Conservation (phyloP, 805 yeast species). For the Clavispora vitiphila region DNA sequence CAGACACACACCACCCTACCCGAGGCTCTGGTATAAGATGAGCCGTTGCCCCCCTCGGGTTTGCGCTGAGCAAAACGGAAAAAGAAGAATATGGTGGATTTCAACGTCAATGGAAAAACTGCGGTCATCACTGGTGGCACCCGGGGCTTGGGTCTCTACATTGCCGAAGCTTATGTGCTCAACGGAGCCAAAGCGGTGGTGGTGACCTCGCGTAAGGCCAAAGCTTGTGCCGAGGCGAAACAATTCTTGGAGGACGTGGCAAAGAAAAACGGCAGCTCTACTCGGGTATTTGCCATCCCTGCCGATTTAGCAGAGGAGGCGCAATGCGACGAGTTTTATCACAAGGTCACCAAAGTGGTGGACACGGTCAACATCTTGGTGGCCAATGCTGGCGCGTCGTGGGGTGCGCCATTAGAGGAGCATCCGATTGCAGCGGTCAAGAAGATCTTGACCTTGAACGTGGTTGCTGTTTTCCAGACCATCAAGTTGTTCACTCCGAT, state of each 20-base stretch:
- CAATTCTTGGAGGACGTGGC: constrained; percentile 32
- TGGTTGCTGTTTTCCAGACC: constrained; percentile 62
- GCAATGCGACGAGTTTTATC: constrained; percentile 43
- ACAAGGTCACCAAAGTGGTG: constrained; percentile 36
- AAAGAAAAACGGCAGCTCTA: constrained; percentile 26
- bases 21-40: not conserved
- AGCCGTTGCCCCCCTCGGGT: not conserved
- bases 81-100: constrained; percentile 32
- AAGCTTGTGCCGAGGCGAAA: constrained; percentile 59
- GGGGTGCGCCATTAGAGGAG: constrained; percentile 62
- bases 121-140: constrained; percentile 74
- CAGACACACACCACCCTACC: not conserved
- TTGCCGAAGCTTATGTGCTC: constrained; percentile 58
- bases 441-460: constrained; percentile 59
- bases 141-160: constrained; percentile 65
- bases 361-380: constrained; percentile 54
- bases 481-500: constrained; percentile 60
- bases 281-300: constrained; percentile 41
- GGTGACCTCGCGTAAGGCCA: constrained; percentile 58
- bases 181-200: constrained; percentile 61
- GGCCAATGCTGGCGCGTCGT: constrained; percentile 77
- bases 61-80: not conserved
- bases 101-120: constrained; percentile 53
- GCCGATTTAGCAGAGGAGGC: constrained; percentile 50
- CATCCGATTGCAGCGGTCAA: constrained; percentile 60